Base-by-base conservation (phyloP, 2,329 filamentous ascomycete species). In the Myriosclerotinia curreyana region DNA sequence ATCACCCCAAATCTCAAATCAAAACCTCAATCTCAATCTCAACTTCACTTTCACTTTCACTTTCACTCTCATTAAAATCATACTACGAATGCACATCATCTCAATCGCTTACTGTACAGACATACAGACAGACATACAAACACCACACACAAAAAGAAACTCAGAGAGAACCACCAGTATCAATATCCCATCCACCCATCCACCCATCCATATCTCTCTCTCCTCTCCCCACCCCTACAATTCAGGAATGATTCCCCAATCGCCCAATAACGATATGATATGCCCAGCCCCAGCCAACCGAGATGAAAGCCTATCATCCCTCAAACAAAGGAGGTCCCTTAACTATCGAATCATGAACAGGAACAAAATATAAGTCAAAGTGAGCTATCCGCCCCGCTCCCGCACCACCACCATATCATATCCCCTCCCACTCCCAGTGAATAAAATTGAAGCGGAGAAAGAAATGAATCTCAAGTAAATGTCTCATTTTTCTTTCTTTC, bases 281-380 rank as follows among this genome's bases (percentile, higher is more conserved):
- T 49, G 46, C 46, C 46, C 46, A 15, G 25, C 20, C 44, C 44
- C 3, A 25, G 22, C 46, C 46, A 28, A 49, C 46, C 46, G 28
- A 49, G 46, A 49, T 49, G 22, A 49, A 25, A 28, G 7, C 14
- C 46, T 28, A 22, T 49, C 25, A 7, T 49, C 22, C 46, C 22
- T 49, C 46, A 15, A 28, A 49, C 46, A 28, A 15, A 49, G 6
- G 22, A 49, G 17, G 14, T 34, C 25, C 55, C 55, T 48, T 55
- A 28, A 55, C 3, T 42, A 55, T 55, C 53, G 42, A 55, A 55
- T 42, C 53, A 55, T 55, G 28, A 55, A 55, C 53, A 55, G 38
- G 53, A 55, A 55, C 22, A 31, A 36, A 42, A 55, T 28, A 55
- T 22, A 28, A 42, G 22, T 36, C 15, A 42, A 55, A 55, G 9